These are phyloP conservation scores for Tylopilus microsporus DNA, from an alignment of 1,284 basidiomycete genomes.

Conservation along the genomic window DNA sequence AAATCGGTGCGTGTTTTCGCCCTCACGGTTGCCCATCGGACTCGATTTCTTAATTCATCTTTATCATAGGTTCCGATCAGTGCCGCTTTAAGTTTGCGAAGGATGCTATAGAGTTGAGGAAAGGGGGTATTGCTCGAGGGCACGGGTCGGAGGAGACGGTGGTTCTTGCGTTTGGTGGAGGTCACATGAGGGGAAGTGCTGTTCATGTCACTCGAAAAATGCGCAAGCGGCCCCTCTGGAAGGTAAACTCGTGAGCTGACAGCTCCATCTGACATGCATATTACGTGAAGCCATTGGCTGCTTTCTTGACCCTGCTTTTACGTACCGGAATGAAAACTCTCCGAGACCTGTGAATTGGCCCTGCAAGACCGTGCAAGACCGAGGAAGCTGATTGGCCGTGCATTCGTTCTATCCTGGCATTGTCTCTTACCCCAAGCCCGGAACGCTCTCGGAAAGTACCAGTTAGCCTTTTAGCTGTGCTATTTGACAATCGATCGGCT, in stretches of 20 bases:
- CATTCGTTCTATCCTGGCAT: background rate
- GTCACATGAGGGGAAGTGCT: conserved; percentile 61
- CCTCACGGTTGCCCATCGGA: conserved; percentile 10
- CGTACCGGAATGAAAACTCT: conserved; percentile 16
- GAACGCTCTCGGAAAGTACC: conserved; percentile 23
- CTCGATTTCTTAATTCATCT: conserved; percentile 15
- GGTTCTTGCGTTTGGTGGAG: conserved; percentile 77
- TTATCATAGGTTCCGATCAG: conserved; percentile 64
- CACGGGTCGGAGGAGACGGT: conserved; percentile 74
- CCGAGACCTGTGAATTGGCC: conserved; percentile 1
- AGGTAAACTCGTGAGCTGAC: conserved; percentile 60
- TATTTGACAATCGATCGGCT: conserved; percentile 23
- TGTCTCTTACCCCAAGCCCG: conserved; percentile 9
- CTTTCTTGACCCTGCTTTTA: conserved; percentile 19
- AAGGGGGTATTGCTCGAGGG: conserved; percentile 59
- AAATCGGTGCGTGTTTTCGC: conserved; percentile 57
- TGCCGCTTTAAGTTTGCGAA: conserved; percentile 86
- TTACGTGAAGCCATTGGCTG: conserved; percentile 28
- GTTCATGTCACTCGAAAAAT: conserved; percentile 83
- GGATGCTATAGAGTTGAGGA: conserved; percentile 77
- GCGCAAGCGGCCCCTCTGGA: conserved; percentile 78
- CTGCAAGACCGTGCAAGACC: conserved; percentile 7
- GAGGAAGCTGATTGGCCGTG: conserved; percentile 1
- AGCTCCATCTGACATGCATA: conserved; percentile 15
- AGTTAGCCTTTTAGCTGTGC: conserved; percentile 27